Evolutionary conservation across 2,329 filamentous ascomycete species (phyloP).

Genomic region (Septoria petroselini): DNA sequence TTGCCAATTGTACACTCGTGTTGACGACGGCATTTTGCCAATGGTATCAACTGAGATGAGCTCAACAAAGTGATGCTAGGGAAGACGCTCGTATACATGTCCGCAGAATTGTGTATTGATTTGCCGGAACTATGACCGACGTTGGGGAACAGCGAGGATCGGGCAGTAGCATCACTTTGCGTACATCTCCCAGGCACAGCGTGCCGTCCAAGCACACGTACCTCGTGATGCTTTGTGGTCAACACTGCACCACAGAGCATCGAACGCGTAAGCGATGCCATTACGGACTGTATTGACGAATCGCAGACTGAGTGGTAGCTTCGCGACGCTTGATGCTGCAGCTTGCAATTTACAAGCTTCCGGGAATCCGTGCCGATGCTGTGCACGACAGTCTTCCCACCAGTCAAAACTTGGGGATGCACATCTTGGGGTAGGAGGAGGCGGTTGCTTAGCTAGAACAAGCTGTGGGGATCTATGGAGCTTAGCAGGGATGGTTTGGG

Average conservation of each 20-base stretch:
- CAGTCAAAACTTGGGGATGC: background rate
- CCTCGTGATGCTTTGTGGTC: background rate
- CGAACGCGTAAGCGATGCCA: background rate
- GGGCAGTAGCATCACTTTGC: no score
- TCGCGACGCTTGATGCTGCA: slow-evolving; percentile 3
- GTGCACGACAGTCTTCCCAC: background rate
- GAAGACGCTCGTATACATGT: no score
- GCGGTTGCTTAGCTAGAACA: background rate
- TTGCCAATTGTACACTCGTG: slow-evolving; percentile 5
- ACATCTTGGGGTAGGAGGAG: background rate
- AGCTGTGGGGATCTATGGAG: background rate
- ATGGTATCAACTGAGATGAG: no score
- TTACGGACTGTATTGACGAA: background rate
- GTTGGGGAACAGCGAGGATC: no score
- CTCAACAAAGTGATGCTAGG: no score
- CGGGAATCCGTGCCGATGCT: background rate
- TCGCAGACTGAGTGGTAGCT: background rate
- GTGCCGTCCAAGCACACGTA: no score
- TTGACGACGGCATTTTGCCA: background rate
- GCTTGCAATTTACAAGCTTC: slow-evolving; percentile 7
- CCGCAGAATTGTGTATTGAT: no score
- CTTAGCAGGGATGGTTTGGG: no score
- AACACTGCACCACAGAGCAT: no score
- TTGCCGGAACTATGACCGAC: no score
- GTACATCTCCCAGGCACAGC: no score